phyloP scores from a whole-genome alignment of 192 early-diverging fungal genomes.

The Coemansia sp. region DNA sequence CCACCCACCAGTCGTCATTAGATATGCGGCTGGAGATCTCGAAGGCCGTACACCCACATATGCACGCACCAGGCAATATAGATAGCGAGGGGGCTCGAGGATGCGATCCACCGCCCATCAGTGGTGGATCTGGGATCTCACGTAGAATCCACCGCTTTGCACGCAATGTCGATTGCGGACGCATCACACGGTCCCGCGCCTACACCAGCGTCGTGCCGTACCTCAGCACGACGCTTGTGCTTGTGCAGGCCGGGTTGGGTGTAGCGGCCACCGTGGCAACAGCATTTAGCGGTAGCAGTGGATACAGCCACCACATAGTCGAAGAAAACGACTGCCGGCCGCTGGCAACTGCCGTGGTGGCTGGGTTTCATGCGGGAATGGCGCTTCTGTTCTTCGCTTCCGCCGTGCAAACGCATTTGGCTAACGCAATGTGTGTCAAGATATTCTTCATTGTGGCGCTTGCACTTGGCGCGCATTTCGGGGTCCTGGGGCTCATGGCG shows the following conservation, averaged over 20 bases:
- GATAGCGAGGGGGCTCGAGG: neutral
- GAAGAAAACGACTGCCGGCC: constrained; percentile 7
- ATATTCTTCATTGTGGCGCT: constrained; percentile 31
- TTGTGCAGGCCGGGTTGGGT: constrained; percentile 16
- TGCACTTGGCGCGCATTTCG: constrained; percentile 18
- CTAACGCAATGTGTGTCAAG: constrained; percentile 32
- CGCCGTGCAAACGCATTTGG: constrained; percentile 31
- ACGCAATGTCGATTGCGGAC: neutral
- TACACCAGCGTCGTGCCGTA: constrained; percentile 15
- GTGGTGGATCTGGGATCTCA: neutral
- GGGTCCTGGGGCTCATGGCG: constrained; percentile 12
- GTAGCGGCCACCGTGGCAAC: neutral
- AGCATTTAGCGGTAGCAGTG: neutral
- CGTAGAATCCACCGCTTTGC: neutral
- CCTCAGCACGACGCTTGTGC: constrained; percentile 17
- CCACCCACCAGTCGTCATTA: no score
- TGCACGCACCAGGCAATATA: constrained; percentile 1
- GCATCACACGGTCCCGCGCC: neutral
- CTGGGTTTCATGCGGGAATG: constrained; percentile 14
- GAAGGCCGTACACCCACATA: constrained; percentile 22
- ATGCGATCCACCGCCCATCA: neutral
- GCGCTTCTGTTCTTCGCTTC: constrained; percentile 21
- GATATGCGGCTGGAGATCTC: constrained; percentile 13
- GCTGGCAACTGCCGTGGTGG: neutral
- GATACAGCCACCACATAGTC: neutral